These are phyloP conservation scores for Solanum peruvianum DNA, from an alignment of 257 asterid genomes.

Conservation along the genomic window DNA sequence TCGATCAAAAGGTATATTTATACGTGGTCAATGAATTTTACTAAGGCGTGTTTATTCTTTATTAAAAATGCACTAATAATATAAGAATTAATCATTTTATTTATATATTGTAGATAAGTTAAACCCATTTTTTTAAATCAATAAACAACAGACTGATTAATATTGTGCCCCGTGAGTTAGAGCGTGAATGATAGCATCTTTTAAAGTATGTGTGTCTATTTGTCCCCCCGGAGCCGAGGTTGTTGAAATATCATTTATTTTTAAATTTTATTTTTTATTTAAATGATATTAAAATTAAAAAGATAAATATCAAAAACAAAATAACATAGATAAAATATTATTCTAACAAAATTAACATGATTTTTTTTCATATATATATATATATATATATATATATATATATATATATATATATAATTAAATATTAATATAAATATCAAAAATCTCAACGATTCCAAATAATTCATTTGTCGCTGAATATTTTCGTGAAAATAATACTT, in stretches of 20 bases:
- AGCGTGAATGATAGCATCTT: neutral
- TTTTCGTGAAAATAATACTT: too few species aligned
- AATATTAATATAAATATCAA: rapidly evolving
- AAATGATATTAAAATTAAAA: too few species aligned
- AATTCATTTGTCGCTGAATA: neutral
- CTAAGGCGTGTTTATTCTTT: neutral
- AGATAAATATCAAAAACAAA: too few species aligned
- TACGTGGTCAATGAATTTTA: neutral
- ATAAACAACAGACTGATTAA: neutral
- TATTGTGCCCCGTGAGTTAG: neutral
- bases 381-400: too few species aligned
- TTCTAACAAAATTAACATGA: too few species aligned
- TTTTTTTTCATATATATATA: too few species aligned
- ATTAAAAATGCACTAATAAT: neutral
- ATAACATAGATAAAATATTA: too few species aligned
- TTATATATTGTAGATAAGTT: neutral
- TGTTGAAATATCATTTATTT: neutral
- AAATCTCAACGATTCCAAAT: rapidly evolving
- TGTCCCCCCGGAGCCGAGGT: neutral
- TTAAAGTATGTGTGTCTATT: neutral
- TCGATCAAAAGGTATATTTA: neutral
- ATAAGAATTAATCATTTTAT: neutral
- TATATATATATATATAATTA: too few species aligned
- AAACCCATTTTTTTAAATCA: neutral
- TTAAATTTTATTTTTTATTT: too few species aligned